Evolutionary conservation across 129 eudicot genomes (phyloP).

Genomic region (Arctium minus): DNA sequence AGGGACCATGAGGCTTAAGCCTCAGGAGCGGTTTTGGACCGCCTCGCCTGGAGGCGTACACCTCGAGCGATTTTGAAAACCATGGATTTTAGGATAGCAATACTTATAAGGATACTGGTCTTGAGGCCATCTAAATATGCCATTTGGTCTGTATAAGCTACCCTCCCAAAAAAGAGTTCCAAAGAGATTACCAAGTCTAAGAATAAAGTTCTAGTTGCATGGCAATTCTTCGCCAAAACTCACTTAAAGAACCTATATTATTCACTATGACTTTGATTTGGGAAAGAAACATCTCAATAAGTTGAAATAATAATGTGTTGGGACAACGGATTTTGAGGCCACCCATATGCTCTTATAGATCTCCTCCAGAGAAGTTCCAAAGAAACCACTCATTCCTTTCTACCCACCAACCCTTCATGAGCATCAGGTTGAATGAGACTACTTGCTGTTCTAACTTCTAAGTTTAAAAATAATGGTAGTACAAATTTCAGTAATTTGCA

Average conservation of each 20-base stretch:
- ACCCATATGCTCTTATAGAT: background rate
- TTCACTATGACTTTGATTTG: background rate
- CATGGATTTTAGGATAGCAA: background rate
- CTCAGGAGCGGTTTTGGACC: no score
- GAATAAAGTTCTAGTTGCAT: no score
- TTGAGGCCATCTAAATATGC: background rate
- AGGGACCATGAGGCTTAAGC: no score
- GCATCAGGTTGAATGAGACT: background rate
- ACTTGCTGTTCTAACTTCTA: background rate
- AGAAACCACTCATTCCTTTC: background rate
- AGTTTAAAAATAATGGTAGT: background rate
- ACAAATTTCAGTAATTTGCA: background rate
- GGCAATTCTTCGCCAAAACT: no score
- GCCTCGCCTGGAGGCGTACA: no score
- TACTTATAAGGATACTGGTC: no score
- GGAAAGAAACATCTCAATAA: background rate
- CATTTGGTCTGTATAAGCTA: background rate
- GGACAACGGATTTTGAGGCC: background rate
- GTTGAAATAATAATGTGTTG: background rate
- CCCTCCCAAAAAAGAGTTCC: background rate
- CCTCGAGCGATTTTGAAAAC: no score
- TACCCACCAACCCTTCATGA: background rate
- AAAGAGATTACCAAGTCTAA: no score
- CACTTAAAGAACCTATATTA: background rate
- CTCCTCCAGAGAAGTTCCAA: background rate